phyloP scores from a whole-genome alignment of 345 rosid species.

The Geranium rotundifolium region DNA sequence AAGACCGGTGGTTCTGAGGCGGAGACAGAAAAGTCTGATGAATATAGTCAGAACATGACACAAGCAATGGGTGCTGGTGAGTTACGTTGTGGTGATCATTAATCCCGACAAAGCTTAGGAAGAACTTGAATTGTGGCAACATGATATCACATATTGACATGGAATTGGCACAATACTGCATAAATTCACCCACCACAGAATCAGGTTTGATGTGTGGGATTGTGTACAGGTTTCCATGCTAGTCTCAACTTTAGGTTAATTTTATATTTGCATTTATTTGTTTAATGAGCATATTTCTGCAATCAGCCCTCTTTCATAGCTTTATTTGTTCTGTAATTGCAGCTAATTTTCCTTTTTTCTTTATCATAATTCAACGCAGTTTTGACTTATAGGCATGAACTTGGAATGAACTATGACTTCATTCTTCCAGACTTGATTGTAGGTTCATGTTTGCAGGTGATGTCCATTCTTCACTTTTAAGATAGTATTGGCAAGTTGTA shows the following conservation, averaged over 20 bases:
- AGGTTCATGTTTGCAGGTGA: conserved; percentile 96
- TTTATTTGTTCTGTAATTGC: not conserved
- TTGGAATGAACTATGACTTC: conserved; percentile 89
- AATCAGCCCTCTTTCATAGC: not conserved
- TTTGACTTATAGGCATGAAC: conserved; percentile 83
- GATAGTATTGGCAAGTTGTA: not conserved
- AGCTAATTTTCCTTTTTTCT: conserved; percentile 12
- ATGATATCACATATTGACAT: not conserved
- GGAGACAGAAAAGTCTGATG: conserved; percentile 55
- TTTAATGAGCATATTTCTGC: conserved; percentile 1
- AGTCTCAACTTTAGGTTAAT: too few relatives aligned
- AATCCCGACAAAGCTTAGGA: not conserved
- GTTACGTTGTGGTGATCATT: conserved; percentile 12
- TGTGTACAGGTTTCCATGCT: not conserved
- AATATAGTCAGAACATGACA: conserved; percentile 81
- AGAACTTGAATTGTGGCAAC: not conserved
- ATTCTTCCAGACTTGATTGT: conserved; percentile 78
- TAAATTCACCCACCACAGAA: not conserved
- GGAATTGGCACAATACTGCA: not conserved
- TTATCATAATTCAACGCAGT: conserved; percentile 35
- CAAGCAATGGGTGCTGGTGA: conserved; percentile 97
- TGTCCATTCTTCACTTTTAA: conserved; percentile 5
- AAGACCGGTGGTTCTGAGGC: conserved; percentile 27
- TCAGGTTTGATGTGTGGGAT: not conserved
- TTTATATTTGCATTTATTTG: not conserved